Percentiles rank a stretch among this genome's conserved stretches.
Conservation (phyloP, 352 stramenopile species). For the Hyaloperonospora brassicae region DNA sequence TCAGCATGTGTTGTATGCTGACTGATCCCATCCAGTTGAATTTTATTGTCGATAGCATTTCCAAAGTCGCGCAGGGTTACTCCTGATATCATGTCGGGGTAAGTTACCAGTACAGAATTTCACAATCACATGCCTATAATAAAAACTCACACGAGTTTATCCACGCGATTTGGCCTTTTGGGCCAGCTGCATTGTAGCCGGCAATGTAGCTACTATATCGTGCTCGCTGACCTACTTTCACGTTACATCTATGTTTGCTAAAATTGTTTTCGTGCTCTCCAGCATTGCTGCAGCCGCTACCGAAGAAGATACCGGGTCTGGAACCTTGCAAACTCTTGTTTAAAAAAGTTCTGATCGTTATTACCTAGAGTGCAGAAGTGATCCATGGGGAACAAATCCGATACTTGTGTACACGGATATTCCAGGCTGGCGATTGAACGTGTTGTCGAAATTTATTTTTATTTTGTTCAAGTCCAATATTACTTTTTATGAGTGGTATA, state of each 20-base stretch:
- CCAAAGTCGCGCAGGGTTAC: conserved; percentile 2
- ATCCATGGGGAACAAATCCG: not conserved
- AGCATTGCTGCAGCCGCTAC: not conserved
- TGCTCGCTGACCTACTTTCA: not conserved
- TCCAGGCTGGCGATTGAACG: too few species aligned
- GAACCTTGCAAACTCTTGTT: not conserved
- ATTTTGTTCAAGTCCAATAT: too few species aligned
- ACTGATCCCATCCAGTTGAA: not conserved
- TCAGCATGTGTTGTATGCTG: too few species aligned
- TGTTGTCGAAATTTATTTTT: too few species aligned
- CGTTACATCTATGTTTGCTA: not conserved
- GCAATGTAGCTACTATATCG: not conserved
- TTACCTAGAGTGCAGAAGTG: not conserved
- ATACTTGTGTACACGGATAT: too few species aligned
- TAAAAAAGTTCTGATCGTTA: not conserved
- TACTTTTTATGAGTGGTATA: too few species aligned
- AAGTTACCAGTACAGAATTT: not conserved
- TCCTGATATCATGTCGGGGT: not conserved
- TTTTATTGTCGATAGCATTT: not conserved
- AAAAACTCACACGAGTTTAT: not conserved
- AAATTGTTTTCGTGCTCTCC: not conserved
- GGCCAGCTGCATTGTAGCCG: not conserved
- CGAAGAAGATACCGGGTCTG: too few species aligned
- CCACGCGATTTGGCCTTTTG: not conserved
- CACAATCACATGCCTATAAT: not conserved